Percentiles rank a stretch among this genome's conserved stretches.
Evolutionary conservation across 345 rosid genomes (phyloP).

Genomic region (Populus simonii): DNA sequence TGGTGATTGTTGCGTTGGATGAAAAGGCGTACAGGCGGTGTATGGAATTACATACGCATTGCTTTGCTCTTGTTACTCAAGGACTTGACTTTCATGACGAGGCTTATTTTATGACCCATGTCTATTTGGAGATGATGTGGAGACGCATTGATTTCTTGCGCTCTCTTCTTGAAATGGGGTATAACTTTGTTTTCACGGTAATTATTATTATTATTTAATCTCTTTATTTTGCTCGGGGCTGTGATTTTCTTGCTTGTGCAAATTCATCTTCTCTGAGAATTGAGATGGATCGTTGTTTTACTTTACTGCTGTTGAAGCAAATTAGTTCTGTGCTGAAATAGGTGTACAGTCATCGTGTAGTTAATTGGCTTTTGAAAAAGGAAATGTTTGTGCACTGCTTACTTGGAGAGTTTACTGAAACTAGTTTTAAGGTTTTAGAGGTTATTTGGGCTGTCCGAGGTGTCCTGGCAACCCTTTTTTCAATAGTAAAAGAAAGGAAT

Average conservation of each 20-base stretch:
- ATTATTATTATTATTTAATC: not conserved
- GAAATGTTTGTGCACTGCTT: not conserved
- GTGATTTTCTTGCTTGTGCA: not conserved
- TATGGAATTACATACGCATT: conserved; percentile 50
- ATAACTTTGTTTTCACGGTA: conserved; percentile 88
- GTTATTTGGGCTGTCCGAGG: too few relatives aligned
- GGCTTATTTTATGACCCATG: conserved; percentile 78
- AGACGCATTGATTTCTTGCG: conserved; percentile 72
- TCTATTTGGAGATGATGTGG: conserved; percentile 95
- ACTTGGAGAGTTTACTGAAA: not conserved
- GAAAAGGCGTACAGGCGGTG: conserved; percentile 63
- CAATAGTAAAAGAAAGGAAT: too few relatives aligned
- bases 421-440: not conserved
- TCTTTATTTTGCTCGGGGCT: not conserved
- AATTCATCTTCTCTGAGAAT: too few relatives aligned
- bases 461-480: too few relatives aligned
- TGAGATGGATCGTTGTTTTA: too few relatives aligned
- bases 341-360: not conserved
- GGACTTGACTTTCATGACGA: conserved; percentile 65
- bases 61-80: conserved; percentile 63
- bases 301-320: not conserved
- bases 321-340: not conserved
- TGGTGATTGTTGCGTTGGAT: conserved; percentile 79
- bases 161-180: conserved; percentile 79
- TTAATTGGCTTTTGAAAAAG: not conserved